Base-by-base conservation (phyloP, 768 basidiomycete species). In the Epithele typhae region DNA sequence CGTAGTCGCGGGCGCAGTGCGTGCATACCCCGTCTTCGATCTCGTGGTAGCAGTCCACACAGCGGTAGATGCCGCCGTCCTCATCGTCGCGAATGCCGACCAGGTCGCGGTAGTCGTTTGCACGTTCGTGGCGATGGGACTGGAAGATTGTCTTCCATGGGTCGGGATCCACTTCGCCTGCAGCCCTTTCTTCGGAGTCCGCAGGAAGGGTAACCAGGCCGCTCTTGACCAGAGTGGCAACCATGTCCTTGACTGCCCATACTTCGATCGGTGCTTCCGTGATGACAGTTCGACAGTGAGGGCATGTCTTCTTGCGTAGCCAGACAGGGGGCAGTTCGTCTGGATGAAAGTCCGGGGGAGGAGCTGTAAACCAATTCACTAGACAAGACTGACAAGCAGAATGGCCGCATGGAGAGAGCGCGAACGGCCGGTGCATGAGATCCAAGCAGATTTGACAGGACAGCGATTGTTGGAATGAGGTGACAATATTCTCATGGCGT, bases 361-460 rank as follows among this genome's bases (percentile, higher is more conserved):
- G 53, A 5, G 74, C 71, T 4, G 76, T 81, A 63, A 91, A 92
- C 88, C 88, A 92, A 25, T 74, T 72, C 15, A 90, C 73, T 10
- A 92, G 79, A 57, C 88, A 89, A 14, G 64, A 59, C 49, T 88
- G 76, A 56, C 87, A 90, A 3, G 78, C 78, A 39, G 85, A 68
- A 51, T 88, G 86, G 4, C 87, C 87, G 48, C 87, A 90, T 1
- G 87, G 86, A 0, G 83, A 74, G 17, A 88, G 77, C 0, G 85
- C 80, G 52, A 78, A 90, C 0, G 88, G 87, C 52, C 76, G 78
- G 61, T 84, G 71, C 61, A 91, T 71, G 19, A 86, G 67, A 55
- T 88, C 86, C 22, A 89, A 69, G 58, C 88, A 91, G 51, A 91
- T 82, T 61, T 89, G 84, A 50, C 88, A 91, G 11, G 79, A 84